Base-by-base conservation (phyloP, 495 filamentous ascomycete species). In the Aspergillus ostianus region DNA sequence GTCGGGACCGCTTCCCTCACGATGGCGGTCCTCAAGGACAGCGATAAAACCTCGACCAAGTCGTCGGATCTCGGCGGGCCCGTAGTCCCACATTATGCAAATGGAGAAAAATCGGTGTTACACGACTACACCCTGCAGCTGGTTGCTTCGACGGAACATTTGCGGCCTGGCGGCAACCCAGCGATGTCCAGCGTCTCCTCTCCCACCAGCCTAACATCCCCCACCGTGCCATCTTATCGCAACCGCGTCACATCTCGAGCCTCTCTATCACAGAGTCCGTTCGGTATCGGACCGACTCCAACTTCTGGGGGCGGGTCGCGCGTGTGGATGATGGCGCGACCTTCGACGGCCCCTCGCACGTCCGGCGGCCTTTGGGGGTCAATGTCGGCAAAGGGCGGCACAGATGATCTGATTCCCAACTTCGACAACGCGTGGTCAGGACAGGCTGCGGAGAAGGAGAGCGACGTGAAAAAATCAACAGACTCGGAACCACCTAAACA, bases 1-100 rank as follows among this genome's bases (percentile, higher is more conserved):
- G 89, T 98, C 17, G 87, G 85, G 32, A 91, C 93, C 75, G 89
- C 93, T 9, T 96, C 92, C 0, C 79, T 98, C 27, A 97, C 94
- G 0, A 87, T 97, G 87, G 93, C 93, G 12, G 84, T 89, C 29
- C 84, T 89, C 44, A 88, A 87, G 46, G 82, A 85, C 47, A 61
- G 62, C 51, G 56, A 75, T 61, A 66, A 66, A 41, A 51, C 66
- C 13, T 65, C 68, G 41, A 66, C 68, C 32, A 32, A 47, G 23
- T 51, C 57, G 47, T 65, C 55, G 62, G 59, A 53, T 44, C 46
- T 48, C 4, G 51, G 47, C 53, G 55, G 70, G 51, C 69, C 62
- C 23, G 62, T 63, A 32, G 17, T 64, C 27, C 54, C 60, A 45
- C 57, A 65, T 64, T 36, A 58, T 63, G 49, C 61, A 45, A 2